Evolutionary conservation across 768 basidiomycete genomes (phyloP), one percentile per base, ranked within the genome.

Genomic region (Termitomyces sp.): DNA sequence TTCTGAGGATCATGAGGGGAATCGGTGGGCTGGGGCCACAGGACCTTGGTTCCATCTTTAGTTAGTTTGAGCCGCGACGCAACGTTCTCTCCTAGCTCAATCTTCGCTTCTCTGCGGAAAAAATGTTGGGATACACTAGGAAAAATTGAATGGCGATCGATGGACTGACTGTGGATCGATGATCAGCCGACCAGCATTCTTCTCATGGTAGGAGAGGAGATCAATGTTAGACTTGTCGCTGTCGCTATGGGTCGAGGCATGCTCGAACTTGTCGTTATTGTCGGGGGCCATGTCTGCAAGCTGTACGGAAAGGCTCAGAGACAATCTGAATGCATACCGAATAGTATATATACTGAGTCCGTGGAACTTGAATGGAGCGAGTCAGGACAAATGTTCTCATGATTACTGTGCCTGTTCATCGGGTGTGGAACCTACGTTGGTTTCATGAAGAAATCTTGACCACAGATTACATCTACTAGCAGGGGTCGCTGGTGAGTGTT

Each of bases 1-100:
- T 85, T 86, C 69, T 86, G 85, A 17, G 86, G 86, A 62, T 88
- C 85, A n/a, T 79, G 71, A 0, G 79, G 77, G 44, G 82, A 77
- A 49, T 86, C 81, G 1, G 80, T 77, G 1, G 87, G 86, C 62
- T 88, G 87, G 19, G 87, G 87, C 84, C 86, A 88, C 0, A 89
- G 76, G 10, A 88, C 79, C 48, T 77, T 83, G 17, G 73, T 79
- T 0, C 86, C 85, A 55, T 85, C 82, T 17, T 62, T 57, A 4
- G 81, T 77, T 7, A 85, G 72, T 73, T 88, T 88, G 53, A 88
- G 73, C 47, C 65, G 74, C 5, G 78, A 70, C 0, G 85, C 84
- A 38, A 85, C 66, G 4, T 70, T 71, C 23, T 81, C 80, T 10
- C 86, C 86, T 47, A 86, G 80, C 68, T 86, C 86, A 54, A 80